Evolutionary conservation across 2,329 filamentous ascomycete genomes (phyloP), one percentile per base, ranked within the genome.

Genomic region (Rhytidhysteron rufulum): DNA sequence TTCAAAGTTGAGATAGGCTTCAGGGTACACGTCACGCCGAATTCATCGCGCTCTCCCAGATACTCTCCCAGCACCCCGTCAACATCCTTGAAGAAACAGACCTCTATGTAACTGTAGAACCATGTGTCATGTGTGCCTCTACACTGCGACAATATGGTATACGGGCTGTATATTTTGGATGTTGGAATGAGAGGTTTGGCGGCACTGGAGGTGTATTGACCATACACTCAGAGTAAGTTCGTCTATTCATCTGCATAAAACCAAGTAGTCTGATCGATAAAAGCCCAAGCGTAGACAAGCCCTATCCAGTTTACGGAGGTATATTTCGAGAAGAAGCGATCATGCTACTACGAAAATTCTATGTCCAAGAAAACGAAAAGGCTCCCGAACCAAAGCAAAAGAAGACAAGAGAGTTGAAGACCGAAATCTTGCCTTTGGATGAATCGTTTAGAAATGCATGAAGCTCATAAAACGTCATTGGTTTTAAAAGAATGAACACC

Each of bases 91-190:
- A 72, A 29, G 79, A 90, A 49, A 85, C 82, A 8, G 82, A 85
- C 57, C 79, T 98, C 37, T 98, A 98, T 66, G 93, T 98, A 35
- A 98, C 93, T 0, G 91, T 98, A 39, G 94, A 98, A 68, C 93
- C 93, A 4, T 98, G 93, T 65, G 88, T 98, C 70, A 98, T 98
- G 93, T 98, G 93, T 62, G 93, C 93, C 10, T 94, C 89, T 5
- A 81, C 94, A 39, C 77, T 98, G 37, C 82, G 89, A 37, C 94
- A 98, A 66, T 84, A 94, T 49, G 80, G 82, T 11, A 89, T 98
- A 65, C 80, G 85, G 47, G 85, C 85, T 51, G 93, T 98, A 22
- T 97, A 91, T 66, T 98, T 93, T 65, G 94, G 93, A 4, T 95
- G 90, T 44, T 81, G 86, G 54, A 98, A 98, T 64, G 93, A 98